Conservation (phyloP, 306 rosid genomes). For the Amphicarpaea edgeworthii region DNA sequence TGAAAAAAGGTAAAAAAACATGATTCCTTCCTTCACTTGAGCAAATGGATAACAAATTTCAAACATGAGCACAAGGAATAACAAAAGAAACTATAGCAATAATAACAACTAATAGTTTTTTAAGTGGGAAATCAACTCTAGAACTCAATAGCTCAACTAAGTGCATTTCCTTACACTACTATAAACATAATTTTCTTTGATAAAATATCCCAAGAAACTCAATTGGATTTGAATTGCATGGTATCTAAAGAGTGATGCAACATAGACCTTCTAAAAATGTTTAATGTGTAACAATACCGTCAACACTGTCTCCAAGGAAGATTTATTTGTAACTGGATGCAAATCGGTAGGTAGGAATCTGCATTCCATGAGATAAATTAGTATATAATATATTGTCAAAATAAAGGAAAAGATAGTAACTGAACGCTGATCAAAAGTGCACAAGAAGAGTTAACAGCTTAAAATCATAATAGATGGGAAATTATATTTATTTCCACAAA, state of each 20-base stretch:
- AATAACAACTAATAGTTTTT: not conserved
- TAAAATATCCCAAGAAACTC: constrained; percentile 19
- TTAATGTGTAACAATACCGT: constrained; percentile 79
- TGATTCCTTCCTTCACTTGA: not conserved
- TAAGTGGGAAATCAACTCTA: not conserved
- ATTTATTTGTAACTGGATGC: constrained; percentile 92
- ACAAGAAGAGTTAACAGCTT: constrained; percentile 14
- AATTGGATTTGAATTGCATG: constrained; percentile 23
- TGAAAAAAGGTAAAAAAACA: constrained; percentile 22
- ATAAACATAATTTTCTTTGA: constrained; percentile 8
- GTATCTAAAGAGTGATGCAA: too few relatives aligned
- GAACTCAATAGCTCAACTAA: constrained; percentile 11
- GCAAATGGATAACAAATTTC: not conserved
- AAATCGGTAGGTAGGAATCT: constrained; percentile 95
- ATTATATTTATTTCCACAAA: not conserved
- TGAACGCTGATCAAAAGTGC: constrained; percentile 20
- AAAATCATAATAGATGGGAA: too few relatives aligned
- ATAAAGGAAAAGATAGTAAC: constrained; percentile 38
- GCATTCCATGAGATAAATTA: constrained; percentile 52
- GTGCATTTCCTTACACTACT: not conserved
- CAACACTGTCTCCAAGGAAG: constrained; percentile 95
- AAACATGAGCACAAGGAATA: constrained; percentile 5
- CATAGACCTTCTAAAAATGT: too few relatives aligned
- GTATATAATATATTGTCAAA: constrained; percentile 40
- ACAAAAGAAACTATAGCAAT: not conserved